phyloP scores from a whole-genome alignment of 1,139 yeast genomes.

The Kodamaea sp. region DNA sequence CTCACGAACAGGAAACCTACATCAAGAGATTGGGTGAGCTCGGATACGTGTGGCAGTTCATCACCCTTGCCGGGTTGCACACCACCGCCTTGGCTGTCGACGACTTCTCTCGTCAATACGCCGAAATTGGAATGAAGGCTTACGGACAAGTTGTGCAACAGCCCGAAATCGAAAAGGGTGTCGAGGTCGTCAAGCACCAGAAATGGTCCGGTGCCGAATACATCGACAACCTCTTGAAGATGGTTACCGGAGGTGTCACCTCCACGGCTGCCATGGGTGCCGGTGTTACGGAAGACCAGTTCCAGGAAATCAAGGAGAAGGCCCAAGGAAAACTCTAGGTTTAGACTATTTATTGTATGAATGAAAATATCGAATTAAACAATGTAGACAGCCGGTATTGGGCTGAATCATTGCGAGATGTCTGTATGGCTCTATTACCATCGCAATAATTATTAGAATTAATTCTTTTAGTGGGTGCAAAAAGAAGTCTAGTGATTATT shows the following conservation, averaged over 20 bases:
- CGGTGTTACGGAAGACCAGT: slow-evolving; percentile 97
- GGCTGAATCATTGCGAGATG: no score
- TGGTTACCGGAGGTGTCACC: slow-evolving; percentile 93
- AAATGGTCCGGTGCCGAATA: slow-evolving; percentile 99
- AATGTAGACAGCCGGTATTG: no score
- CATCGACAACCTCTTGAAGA: slow-evolving; percentile 85
- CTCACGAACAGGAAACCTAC: slow-evolving; percentile 86
- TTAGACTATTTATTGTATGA: no score
- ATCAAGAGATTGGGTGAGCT: slow-evolving; percentile 83
- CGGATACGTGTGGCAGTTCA: slow-evolving; percentile 98
- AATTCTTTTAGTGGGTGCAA: no score
- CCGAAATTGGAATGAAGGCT: slow-evolving; percentile 90
- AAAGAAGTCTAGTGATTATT: no score
- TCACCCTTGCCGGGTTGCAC: slow-evolving; percentile 95
- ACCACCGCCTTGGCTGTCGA: slow-evolving; percentile 93
- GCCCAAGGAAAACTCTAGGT: slow-evolving; percentile 7
- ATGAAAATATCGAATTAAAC: no score
- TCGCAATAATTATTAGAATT: no score
- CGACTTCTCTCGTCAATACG: slow-evolving; percentile 76
- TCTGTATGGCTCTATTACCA: no score
- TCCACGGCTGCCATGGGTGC: slow-evolving; percentile 99
- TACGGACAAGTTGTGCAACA: slow-evolving; percentile 87
- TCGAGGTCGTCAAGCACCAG: slow-evolving; percentile 96
- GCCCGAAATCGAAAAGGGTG: slow-evolving; percentile 85
- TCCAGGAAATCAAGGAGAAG: slow-evolving; percentile 45